These are phyloP conservation scores for Agaricus subrufescens DNA, from an alignment of 768 basidiomycete genomes.

Conservation along the genomic window DNA sequence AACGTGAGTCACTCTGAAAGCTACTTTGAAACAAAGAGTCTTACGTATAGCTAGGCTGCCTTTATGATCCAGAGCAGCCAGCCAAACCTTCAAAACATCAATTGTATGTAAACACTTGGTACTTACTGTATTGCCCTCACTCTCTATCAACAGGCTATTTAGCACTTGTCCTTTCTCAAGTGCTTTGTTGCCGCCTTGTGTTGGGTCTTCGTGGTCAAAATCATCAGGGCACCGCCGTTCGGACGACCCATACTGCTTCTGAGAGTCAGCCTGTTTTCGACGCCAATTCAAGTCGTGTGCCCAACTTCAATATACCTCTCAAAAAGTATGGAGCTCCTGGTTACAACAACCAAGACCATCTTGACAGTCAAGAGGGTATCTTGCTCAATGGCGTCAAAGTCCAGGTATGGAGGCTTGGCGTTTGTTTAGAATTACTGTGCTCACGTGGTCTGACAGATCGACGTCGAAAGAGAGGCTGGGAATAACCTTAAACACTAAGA, in stretches of 20 bases:
- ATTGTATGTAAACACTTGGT: conserved; percentile 5
- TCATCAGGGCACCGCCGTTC: not conserved
- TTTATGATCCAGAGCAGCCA: conserved; percentile 15
- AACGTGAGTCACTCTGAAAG: conserved; percentile 6
- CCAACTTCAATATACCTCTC: conserved; percentile 11
- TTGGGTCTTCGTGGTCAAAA: conserved; percentile 9
- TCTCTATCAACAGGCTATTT: conserved; percentile 7
- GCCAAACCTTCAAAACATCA: conserved; percentile 14
- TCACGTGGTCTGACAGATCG: conserved; percentile 3
- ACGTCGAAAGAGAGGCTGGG: conserved; percentile 7
- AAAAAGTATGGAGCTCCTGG: conserved; percentile 7
- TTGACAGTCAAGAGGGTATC: not conserved
- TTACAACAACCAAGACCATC: not conserved
- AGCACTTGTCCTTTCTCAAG: conserved; percentile 13
- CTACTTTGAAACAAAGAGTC: not conserved
- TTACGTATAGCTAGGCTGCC: conserved; percentile 7
- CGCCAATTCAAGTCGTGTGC: not conserved
- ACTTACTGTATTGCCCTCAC: not conserved
- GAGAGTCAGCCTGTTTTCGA: conserved; percentile 5
- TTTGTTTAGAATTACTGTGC: not conserved
- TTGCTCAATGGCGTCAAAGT: conserved; percentile 14
- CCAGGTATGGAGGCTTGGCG: conserved; percentile 4
- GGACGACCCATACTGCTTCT: not conserved
- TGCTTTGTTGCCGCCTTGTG: conserved; percentile 14
- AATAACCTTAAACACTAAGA: not conserved